Evolutionary conservation across 2,329 filamentous ascomycete species (phyloP).

Genomic region (Gnomoniopsis sp.): DNA sequence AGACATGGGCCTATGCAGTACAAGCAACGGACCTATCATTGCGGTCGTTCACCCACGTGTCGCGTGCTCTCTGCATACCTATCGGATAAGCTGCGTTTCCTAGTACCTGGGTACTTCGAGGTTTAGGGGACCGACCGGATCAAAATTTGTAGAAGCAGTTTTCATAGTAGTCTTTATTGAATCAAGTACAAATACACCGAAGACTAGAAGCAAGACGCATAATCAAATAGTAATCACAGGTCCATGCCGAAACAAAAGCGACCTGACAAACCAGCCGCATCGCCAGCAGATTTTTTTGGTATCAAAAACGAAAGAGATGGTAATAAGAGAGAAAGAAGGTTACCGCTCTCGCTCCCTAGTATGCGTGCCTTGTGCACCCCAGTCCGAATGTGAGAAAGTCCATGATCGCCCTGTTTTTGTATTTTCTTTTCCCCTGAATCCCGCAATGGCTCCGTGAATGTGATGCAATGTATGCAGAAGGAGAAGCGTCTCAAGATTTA

Average conservation of each 20-base stretch:
- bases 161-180: background rate
- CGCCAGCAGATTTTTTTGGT: slow-evolving; percentile 3
- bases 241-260: background rate
- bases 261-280: background rate
- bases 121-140: too few species aligned
- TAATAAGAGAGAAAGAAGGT: background rate
- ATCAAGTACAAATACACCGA: background rate
- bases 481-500: slow-evolving; percentile 2
- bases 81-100: too few species aligned
- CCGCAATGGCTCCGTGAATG: background rate
- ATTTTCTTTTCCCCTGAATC: background rate
- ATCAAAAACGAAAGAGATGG: slow-evolving; percentile 11
- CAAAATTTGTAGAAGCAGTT: too few species aligned
- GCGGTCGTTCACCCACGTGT: too few species aligned
- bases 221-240: too few species aligned
- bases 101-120: too few species aligned
- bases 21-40: too few species aligned
- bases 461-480: background rate
- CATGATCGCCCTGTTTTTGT: background rate
- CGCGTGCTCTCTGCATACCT: too few species aligned
- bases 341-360: slow-evolving; percentile 1
- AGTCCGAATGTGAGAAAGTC: background rate
- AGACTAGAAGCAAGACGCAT: too few species aligned
- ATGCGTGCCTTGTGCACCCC: slow-evolving; percentile 2
- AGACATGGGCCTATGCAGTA: background rate